phyloP scores from a whole-genome alignment of 192 early-diverging fungal species.

The Linnemannia schmuckeri region DNA sequence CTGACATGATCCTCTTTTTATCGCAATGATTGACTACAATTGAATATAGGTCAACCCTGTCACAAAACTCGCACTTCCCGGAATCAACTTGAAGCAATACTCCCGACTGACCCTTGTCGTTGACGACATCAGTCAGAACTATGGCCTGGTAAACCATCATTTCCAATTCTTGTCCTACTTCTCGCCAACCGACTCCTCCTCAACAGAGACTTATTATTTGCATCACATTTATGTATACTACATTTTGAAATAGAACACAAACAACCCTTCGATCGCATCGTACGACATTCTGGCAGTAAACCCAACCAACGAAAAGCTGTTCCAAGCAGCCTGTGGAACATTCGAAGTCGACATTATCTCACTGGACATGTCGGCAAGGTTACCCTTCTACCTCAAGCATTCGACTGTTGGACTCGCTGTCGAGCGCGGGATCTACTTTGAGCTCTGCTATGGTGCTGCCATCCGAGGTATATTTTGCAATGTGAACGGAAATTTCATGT shows the following conservation, averaged over 20 bases:
- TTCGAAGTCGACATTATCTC: constrained; percentile 88
- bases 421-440: constrained; percentile 84
- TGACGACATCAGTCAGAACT: constrained; percentile 69
- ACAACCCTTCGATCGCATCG: constrained; percentile 52
- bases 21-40: background rate
- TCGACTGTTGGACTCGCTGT: constrained; percentile 76
- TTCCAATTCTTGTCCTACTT: background rate
- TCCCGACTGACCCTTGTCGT: constrained; percentile 69
- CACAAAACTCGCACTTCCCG: constrained; percentile 49
- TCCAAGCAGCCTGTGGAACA: constrained; percentile 75
- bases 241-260: constrained; percentile 12
- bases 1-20: background rate
- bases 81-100: constrained; percentile 63
- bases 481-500: background rate
- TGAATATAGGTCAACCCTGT: constrained; percentile 56
- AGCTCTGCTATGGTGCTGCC: constrained; percentile 76
- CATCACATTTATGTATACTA: too few relatives aligned
- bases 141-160: constrained; percentile 59
- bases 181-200: background rate
- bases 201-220: too few relatives aligned
- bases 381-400: constrained; percentile 78
- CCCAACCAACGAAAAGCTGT: constrained; percentile 78
- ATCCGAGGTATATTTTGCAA: constrained; percentile 66
- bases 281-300: constrained; percentile 83
- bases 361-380: constrained; percentile 73